Conservation (phyloP, 179 eudicot genomes). For the Camellia oleifera region DNA sequence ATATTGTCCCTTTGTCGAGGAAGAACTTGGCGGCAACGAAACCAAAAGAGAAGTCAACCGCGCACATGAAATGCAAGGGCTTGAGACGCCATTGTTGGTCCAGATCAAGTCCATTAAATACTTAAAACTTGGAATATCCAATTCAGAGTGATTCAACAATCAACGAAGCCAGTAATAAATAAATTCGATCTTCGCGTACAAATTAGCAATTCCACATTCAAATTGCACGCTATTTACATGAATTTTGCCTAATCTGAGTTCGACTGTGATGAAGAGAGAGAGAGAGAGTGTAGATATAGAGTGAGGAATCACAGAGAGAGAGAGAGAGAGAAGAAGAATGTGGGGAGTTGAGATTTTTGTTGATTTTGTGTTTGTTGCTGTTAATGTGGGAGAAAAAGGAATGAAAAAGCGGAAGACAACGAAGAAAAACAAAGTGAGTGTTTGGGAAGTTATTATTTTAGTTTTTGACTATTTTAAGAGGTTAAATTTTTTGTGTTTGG, state of each 20-base stretch:
- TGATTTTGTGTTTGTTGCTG: no score
- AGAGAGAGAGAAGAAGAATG: no score
- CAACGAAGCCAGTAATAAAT: not conserved
- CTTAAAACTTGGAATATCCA: slow-evolving; percentile 5
- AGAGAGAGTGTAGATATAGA: not conserved
- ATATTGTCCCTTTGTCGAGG: slow-evolving; percentile 32
- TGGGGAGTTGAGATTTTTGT: no score
- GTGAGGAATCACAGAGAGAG: no score
- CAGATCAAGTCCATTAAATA: slow-evolving; percentile 54
- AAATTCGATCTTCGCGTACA: not conserved
- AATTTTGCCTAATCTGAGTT: not conserved
- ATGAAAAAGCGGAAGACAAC: no score
- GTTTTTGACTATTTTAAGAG: no score
- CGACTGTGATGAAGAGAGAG: not conserved
- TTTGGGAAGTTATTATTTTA: no score
- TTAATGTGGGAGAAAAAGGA: no score
- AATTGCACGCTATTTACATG: not conserved
- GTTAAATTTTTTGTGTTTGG: no score
- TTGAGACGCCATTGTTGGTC: slow-evolving; percentile 35
- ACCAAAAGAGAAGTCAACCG: slow-evolving; percentile 49
- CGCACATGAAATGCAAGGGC: slow-evolving; percentile 44
- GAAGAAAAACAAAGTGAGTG: no score
- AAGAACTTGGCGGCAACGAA: slow-evolving; percentile 64
- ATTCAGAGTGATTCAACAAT: not conserved
- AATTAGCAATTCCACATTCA: not conserved